Base-by-base conservation (phyloP, 2,329 filamentous ascomycete species). In the Fusarium multiceps region DNA sequence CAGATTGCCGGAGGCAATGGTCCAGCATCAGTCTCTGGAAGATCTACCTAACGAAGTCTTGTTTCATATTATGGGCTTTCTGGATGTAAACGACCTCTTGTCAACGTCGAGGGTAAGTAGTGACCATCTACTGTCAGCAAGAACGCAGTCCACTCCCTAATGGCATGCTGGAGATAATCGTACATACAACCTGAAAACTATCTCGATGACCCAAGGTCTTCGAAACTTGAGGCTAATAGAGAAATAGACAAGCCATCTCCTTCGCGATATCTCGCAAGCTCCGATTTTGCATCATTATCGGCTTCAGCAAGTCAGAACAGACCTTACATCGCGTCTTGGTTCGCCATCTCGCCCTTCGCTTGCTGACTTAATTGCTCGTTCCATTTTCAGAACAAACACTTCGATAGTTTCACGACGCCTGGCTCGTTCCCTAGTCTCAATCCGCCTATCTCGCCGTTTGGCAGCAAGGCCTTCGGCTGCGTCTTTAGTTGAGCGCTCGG, bases 381-480 rank as follows among this genome's bases (percentile, higher is more conserved):
- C 83, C 76, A 92, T 93, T 75, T 90, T 92, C 78, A 79, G 92
- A 43, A 91, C 89, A 42, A 83, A 86, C 57, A 92, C 89, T 16
- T 87, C 90, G 34, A 84, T 90, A 47, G 85, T 90, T 25, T 91
- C 90, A 6, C 86, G 89, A 21, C 82, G 84, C 23, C 84, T 93
- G 4, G 87, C 87, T 47, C 86, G 89, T 59, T 90, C 85, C 16
- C 83, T 93, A 4, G 87, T 89, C 8, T 86, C 87, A 54, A 92
- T 92, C 73, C 87, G 87, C 30, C 83, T 93, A 7, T 87, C 89
- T 27, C 86, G 87, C 49, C 86, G 86, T 13, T 82, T 93, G 4
- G 85, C 87, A 20, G 80, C 84, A 11, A 84, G 91, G 2, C 90
- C 90, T 0, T 86, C 87, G 4, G 82, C 86, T 8, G 85, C 88